Percentiles rank a stretch among this genome's conserved stretches.
Conservation (phyloP, 768 basidiomycete genomes). For the Leccinellum luteum region DNA sequence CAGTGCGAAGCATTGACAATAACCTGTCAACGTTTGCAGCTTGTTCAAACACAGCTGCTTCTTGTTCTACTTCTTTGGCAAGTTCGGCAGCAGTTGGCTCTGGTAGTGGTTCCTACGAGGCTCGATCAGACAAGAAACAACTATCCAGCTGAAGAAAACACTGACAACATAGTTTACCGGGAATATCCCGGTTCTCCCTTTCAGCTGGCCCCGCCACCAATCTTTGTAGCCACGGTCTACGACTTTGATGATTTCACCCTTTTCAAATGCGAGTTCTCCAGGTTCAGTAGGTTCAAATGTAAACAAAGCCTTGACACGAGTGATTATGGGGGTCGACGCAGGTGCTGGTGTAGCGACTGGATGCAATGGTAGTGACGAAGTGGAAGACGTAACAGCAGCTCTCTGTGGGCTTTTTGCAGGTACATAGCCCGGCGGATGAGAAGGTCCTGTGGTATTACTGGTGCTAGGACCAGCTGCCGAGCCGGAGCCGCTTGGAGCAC, state of each 20-base stretch:
- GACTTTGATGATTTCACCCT: constrained; percentile 93
- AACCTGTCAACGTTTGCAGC: constrained; percentile 82
- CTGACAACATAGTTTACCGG: constrained; percentile 94
- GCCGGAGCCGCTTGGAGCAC: constrained; percentile 36
- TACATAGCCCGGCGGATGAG: constrained; percentile 53
- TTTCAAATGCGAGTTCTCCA: constrained; percentile 88
- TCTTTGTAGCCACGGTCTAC: constrained; percentile 92
- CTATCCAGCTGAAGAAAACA: constrained; percentile 13
- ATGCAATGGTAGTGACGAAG: constrained; percentile 26
- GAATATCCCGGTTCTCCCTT: constrained; percentile 90
- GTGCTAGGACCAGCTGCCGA: constrained; percentile 24
- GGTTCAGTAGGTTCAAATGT: constrained; percentile 84
- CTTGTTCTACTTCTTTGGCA: constrained; percentile 79
- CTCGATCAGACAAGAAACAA: not conserved
- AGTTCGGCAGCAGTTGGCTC: constrained; percentile 78
- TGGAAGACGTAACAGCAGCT: constrained; percentile 23
- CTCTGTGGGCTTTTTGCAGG: constrained; percentile 52
- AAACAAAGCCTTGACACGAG: constrained; percentile 86
- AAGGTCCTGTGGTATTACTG: constrained; percentile 25
- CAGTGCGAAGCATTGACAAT: constrained; percentile 64
- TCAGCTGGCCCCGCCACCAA: constrained; percentile 95
- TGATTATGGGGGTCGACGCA: constrained; percentile 47
- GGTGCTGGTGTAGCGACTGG: constrained; percentile 14
- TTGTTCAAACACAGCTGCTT: constrained; percentile 84
- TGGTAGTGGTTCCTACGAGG: constrained; percentile 70